Percentiles rank a stretch among this genome's conserved stretches.
Evolutionary conservation across 768 basidiomycete genomes (phyloP).

Genomic region (Auriculariales sp.): DNA sequence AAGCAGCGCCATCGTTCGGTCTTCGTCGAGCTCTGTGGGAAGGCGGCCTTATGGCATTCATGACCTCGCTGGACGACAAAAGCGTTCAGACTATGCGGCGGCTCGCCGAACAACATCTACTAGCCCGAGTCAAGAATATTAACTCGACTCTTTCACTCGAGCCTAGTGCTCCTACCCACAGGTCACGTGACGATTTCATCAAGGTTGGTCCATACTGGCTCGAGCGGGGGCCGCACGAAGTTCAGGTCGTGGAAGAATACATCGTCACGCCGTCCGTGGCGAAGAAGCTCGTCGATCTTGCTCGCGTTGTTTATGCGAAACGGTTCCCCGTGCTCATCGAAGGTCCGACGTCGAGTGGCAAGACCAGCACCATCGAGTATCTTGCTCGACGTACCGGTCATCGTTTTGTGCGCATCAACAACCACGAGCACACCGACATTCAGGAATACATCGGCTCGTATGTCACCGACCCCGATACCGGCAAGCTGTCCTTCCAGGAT

Average conservation of each 20-base stretch:
- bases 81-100: constrained; percentile 52
- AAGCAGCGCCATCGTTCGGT: constrained; percentile 62
- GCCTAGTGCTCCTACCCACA: constrained; percentile 36
- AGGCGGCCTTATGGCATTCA: constrained; percentile 95
- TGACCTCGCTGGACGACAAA: constrained; percentile 73
- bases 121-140: constrained; percentile 67
- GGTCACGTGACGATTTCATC: constrained; percentile 41
- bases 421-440: constrained; percentile 98
- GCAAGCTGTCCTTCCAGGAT: constrained; percentile 91
- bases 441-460: constrained; percentile 98
- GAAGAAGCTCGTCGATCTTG: constrained; percentile 85
- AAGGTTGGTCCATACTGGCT: constrained; percentile 90
- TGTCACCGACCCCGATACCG: constrained; percentile 79
- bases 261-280: constrained; percentile 94
- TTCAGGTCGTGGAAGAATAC: constrained; percentile 61
- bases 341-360: constrained; percentile 94
- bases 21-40: constrained; percentile 86
- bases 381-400: constrained; percentile 88
- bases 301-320: constrained; percentile 75
- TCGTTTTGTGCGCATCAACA: constrained; percentile 94
- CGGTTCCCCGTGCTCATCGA: constrained; percentile 93
- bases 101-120: constrained; percentile 64
- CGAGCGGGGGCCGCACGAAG: constrained; percentile 54
- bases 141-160: constrained; percentile 60
- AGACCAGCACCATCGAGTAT: constrained; percentile 94